Conservation (phyloP, 192 early-diverging fungal genomes). For the Backusella macrospora region DNA sequence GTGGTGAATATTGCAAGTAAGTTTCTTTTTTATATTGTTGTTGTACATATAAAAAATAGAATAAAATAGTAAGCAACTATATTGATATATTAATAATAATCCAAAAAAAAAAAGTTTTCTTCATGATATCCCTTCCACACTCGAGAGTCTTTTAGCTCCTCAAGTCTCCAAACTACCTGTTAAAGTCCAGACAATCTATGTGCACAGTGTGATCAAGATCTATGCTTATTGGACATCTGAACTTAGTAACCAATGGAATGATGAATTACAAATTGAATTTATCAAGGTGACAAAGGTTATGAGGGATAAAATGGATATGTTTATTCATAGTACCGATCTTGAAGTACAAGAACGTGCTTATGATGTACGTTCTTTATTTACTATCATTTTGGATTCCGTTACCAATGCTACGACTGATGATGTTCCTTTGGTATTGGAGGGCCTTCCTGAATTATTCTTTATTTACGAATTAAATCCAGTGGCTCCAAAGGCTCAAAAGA, state of each 20-base stretch:
- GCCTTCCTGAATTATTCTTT: conserved; percentile 70
- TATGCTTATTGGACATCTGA: conserved; percentile 64
- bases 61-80: conserved; percentile 18
- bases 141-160: conserved; percentile 48
- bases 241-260: conserved; percentile 54
- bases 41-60: conserved; percentile 10
- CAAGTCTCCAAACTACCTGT: conserved; percentile 53
- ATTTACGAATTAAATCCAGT: conserved; percentile 90
- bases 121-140: conserved; percentile 39
- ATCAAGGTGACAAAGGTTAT: conserved; percentile 49
- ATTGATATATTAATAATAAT: neutral
- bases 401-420: conserved; percentile 38
- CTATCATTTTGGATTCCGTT: conserved; percentile 48
- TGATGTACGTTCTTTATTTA: conserved; percentile 53
- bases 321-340: conserved; percentile 57
- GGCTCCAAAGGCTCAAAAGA: conserved; percentile 84
- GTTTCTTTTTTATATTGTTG: conserved; percentile 21
- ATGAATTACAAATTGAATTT: conserved; percentile 51
- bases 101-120: conserved; percentile 23
- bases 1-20: conserved; percentile 83
- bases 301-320: conserved; percentile 52
- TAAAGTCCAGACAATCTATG: conserved; percentile 64
- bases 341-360: conserved; percentile 82
- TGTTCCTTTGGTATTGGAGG: conserved; percentile 53
- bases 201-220: conserved; percentile 74